phyloP scores from a whole-genome alignment of 257 asterid genomes.

The Coffea canephora region DNA sequence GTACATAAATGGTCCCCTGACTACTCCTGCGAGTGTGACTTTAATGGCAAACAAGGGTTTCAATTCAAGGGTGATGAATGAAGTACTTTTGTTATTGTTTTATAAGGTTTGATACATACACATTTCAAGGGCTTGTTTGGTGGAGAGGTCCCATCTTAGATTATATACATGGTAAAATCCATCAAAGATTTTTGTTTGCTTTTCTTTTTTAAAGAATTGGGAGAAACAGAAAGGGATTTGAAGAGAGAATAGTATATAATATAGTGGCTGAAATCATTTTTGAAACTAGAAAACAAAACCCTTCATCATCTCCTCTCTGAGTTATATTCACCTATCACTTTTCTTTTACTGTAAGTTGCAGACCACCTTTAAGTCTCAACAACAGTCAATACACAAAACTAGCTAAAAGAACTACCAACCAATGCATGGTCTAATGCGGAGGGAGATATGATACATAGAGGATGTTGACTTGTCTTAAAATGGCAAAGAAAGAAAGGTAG shows the following conservation, averaged over 20 bases:
- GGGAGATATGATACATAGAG: constrained; percentile 6
- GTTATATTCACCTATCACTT: not conserved
- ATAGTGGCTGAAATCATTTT: not conserved
- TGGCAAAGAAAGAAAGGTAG: constrained; percentile 32
- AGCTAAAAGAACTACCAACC: not conserved
- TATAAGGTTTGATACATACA: constrained; percentile 23
- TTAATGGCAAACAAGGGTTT: constrained; percentile 39
- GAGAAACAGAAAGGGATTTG: not conserved
- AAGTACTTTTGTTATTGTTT: constrained; percentile 18
- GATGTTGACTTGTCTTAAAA: constrained; percentile 46
- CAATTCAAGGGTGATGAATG: constrained; percentile 26
- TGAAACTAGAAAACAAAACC: not conserved
- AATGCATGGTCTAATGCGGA: constrained; percentile 12
- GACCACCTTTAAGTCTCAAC: no score
- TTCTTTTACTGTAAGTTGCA: constrained; percentile 14
- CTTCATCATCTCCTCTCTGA: not conserved
- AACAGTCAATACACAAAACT: not conserved
- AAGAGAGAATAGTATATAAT: not conserved
- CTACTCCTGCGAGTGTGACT: constrained; percentile 26
- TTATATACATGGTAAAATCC: not conserved
- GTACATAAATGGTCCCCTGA: constrained; percentile 42
- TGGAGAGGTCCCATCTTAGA: constrained; percentile 21
- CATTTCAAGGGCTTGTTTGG: constrained; percentile 24
- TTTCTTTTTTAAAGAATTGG: not conserved
- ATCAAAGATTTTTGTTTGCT: not conserved